Evolutionary conservation across 805 yeast genomes (phyloP).

Genomic region (Teunomyces cretensis): DNA sequence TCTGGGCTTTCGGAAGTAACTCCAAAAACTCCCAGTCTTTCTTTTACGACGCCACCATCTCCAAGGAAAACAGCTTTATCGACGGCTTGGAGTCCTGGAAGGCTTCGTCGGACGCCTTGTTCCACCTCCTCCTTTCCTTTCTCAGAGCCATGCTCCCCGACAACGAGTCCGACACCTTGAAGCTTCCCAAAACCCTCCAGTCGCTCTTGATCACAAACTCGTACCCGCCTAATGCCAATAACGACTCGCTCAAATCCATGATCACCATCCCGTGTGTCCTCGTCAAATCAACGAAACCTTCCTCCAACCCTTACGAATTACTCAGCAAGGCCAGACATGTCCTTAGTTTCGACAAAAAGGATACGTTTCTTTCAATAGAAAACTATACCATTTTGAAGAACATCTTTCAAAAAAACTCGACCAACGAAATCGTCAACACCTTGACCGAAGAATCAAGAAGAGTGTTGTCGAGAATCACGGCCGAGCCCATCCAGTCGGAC

Average conservation of each 20-base stretch:
- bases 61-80: slow-evolving; percentile 44
- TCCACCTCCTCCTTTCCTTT: slow-evolving; percentile 75
- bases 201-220: slow-evolving; percentile 60
- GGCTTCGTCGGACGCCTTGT: slow-evolving; percentile 80
- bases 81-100: slow-evolving; percentile 78
- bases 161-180: slow-evolving; percentile 54
- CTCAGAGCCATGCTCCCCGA: slow-evolving; percentile 76
- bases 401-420: slow-evolving; percentile 58
- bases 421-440: slow-evolving; percentile 55
- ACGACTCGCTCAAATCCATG: slow-evolving; percentile 35
- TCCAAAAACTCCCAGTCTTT: slow-evolving; percentile 27
- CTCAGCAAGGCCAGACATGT: slow-evolving; percentile 49
- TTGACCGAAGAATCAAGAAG: slow-evolving; percentile 75
- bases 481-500: slow-evolving; percentile 35
- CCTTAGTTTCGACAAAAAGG: slow-evolving; percentile 67
- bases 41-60: slow-evolving; percentile 38
- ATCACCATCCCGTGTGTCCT: slow-evolving; percentile 63
- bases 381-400: slow-evolving; percentile 75
- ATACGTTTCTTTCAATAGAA: slow-evolving; percentile 69
- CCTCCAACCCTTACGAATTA: slow-evolving; percentile 56
- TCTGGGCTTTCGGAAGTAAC: slow-evolving; percentile 78
- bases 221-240: slow-evolving; percentile 67
- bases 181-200: slow-evolving; percentile 67
- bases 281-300: slow-evolving; percentile 51
- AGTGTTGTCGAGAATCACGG: slow-evolving; percentile 41